These are phyloP conservation scores for Glaciozyma martinii DNA, from an alignment of 768 basidiomycete species.

Conservation along the genomic window DNA sequence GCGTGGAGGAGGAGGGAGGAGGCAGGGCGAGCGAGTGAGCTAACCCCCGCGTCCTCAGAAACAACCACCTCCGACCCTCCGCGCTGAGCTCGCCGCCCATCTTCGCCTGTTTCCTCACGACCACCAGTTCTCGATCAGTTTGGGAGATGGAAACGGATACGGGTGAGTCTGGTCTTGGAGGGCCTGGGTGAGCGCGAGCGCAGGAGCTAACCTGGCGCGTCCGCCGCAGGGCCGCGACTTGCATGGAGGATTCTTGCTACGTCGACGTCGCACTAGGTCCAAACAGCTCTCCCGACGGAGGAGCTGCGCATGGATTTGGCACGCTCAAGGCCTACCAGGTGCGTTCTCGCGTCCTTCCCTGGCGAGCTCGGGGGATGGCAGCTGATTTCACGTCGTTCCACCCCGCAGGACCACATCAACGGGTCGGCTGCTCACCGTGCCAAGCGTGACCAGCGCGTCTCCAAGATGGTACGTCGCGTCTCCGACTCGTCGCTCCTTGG, in stretches of 20 bases:
- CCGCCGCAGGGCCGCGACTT: neutral
- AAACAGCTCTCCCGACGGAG: neutral
- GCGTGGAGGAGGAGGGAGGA: too few species aligned
- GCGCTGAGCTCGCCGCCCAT: too few species aligned
- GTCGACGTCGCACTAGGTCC: neutral
- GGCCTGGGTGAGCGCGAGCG: too few species aligned
- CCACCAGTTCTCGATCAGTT: too few species aligned
- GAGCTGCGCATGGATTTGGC: slow-evolving; percentile 3
- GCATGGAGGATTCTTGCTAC: slow-evolving; percentile 16
- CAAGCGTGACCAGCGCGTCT: slow-evolving; percentile 3
- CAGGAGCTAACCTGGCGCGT: too few species aligned
- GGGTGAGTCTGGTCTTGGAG: too few species aligned
- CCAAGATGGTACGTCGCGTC: neutral
- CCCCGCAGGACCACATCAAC: slow-evolving; percentile 7
- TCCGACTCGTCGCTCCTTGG: neutral
- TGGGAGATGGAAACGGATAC: too few species aligned
- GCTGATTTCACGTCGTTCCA: neutral
- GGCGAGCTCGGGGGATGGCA: neutral
- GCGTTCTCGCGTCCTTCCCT: neutral
- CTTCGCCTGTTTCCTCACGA: too few species aligned
- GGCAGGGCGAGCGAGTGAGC: too few species aligned
- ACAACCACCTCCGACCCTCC: too few species aligned
- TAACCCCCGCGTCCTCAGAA: too few species aligned
- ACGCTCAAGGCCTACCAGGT: slow-evolving; percentile 4
- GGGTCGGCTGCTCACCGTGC: neutral